phyloP scores from a whole-genome alignment of 176 grass and related monocot genomes.

The Carex kokanica region DNA sequence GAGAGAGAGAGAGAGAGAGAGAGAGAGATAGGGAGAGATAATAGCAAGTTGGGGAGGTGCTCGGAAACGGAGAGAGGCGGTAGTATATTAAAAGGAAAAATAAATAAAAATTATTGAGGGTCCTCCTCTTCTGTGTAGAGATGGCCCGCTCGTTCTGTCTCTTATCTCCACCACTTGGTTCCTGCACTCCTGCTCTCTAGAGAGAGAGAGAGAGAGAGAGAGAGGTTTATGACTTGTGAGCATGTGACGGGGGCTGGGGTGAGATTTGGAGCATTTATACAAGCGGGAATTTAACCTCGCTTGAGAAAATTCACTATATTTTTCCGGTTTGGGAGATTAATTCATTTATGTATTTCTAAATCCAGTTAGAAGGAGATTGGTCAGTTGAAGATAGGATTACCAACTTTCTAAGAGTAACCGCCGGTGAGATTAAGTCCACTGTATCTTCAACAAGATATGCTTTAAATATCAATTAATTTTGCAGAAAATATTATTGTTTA shows the following conservation, averaged over 20 bases:
- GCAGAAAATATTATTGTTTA: too few species aligned
- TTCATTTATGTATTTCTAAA: background rate
- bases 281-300: background rate
- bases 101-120: background rate
- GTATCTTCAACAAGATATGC: background rate
- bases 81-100: constrained; percentile 15
- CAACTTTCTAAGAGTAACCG: background rate
- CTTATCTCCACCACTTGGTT: background rate
- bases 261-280: background rate
- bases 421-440: background rate
- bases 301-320: background rate
- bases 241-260: background rate
- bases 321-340: background rate
- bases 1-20: background rate
- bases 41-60: constrained; percentile 39
- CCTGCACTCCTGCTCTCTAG: too few species aligned
- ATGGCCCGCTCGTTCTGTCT: constrained; percentile 16
- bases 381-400: background rate
- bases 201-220: background rate
- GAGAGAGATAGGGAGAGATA: too few species aligned
- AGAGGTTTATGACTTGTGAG: background rate
- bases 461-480: background rate
- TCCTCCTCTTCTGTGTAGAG: background rate
- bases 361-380: background rate
- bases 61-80: constrained; percentile 24